Conservation (phyloP, 2,329 filamentous ascomycete genomes). For the Cytospora piceae region DNA sequence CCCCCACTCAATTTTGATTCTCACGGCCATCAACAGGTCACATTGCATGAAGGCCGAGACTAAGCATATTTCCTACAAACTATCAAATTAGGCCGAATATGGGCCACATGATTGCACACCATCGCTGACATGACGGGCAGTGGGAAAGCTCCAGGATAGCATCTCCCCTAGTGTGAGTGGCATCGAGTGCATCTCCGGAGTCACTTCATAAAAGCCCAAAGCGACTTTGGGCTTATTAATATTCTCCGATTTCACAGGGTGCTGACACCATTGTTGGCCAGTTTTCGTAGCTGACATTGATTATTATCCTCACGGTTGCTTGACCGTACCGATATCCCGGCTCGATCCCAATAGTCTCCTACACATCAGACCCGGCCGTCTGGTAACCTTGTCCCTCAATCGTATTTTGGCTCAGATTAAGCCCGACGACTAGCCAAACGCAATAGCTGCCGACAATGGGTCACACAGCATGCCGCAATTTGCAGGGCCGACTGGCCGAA, state of each 20-base stretch:
- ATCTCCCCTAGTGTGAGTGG: constrained; percentile 3
- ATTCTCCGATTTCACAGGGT: neutral
- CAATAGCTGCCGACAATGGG: neutral
- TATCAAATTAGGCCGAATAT: too few species aligned
- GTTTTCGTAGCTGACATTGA: neutral
- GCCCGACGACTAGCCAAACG: neutral
- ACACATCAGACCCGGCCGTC: constrained; percentile 15
- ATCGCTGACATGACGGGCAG: too few species aligned
- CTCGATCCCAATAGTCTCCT: neutral
- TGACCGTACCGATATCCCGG: constrained; percentile 19
- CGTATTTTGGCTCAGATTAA: neutral
- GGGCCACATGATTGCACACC: too few species aligned
- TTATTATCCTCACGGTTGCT: neutral
- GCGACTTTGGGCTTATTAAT: neutral
- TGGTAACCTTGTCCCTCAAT: constrained; percentile 1
- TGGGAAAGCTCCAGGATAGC: neutral
- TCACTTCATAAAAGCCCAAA: neutral
- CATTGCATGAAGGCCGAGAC: neutral
- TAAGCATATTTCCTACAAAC: neutral
- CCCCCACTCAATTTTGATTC: neutral
- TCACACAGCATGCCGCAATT: neutral
- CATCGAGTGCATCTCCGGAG: neutral
- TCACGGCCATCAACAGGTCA: neutral
- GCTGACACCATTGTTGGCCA: neutral
- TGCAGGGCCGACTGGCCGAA: constrained; percentile 24